These are phyloP conservation scores for Bacterosira constricta DNA, from an alignment of 108 stramenopile genomes.

Conservation along the genomic window DNA sequence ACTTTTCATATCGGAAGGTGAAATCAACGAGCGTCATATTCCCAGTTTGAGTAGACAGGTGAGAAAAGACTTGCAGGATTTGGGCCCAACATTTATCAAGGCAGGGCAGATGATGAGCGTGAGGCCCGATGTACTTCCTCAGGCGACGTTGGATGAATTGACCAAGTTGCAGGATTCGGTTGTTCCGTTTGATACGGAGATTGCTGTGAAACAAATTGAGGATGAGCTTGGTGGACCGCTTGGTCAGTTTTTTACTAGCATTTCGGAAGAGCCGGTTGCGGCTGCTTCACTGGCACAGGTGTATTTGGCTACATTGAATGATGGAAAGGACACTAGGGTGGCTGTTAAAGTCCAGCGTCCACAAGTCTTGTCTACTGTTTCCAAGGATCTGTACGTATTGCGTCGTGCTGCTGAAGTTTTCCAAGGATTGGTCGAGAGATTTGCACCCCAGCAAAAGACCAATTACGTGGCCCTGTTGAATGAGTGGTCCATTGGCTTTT, in stretches of 20 bases:
- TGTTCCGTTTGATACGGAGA: conserved; percentile 76
- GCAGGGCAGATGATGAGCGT: conserved; percentile 87
- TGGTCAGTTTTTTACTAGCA: conserved; percentile 83
- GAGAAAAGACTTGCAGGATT: conserved; percentile 89
- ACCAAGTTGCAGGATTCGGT: conserved; percentile 91
- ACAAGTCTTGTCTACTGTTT: conserved; percentile 75
- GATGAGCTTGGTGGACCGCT: conserved; percentile 82
- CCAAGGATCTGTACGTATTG: conserved; percentile 88
- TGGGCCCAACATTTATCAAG: conserved; percentile 91
- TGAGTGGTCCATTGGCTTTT: conserved; percentile 91
- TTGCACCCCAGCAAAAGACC: conserved; percentile 89
- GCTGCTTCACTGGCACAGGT: conserved; percentile 90
- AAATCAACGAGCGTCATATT: conserved; percentile 83
- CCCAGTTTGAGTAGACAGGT: conserved; percentile 81
- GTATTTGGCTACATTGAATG: conserved; percentile 79
- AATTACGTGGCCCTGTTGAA: conserved; percentile 87
- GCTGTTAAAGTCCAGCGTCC: conserved; percentile 93
- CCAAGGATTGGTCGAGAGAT: conserved; percentile 84
- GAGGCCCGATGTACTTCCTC: conserved; percentile 91
- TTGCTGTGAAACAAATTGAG: conserved; percentile 87
- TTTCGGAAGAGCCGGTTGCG: conserved; percentile 90
- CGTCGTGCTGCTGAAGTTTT: conserved; percentile 88
- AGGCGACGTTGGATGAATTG: conserved; percentile 89
- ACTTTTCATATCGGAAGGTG: conserved; percentile 82
- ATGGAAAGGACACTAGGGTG: conserved; percentile 77